Evolutionary conservation across 225 moss, liverwort and hornwort species (phyloP).

Genomic region (Physcomitrium patens): DNA sequence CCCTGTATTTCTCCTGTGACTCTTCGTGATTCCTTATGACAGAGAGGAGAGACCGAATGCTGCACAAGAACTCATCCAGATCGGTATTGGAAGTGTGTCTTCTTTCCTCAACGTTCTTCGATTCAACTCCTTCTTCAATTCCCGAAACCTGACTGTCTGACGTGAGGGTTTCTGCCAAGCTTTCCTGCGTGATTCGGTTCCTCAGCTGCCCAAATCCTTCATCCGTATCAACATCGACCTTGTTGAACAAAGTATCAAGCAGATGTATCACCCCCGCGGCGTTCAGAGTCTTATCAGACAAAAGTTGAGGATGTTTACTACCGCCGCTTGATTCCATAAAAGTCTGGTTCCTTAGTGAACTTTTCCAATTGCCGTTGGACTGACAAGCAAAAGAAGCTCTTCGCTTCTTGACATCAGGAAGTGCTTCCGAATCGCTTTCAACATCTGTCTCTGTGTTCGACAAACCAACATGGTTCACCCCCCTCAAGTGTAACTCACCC

Average conservation of each 20-base stretch:
- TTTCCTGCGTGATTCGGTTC: conserved; percentile 23
- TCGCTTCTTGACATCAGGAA: neutral
- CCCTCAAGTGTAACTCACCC: conserved; percentile 5
- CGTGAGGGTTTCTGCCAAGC: conserved; percentile 12
- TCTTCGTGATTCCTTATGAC: conserved; percentile 28
- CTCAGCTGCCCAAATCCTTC: conserved; percentile 17
- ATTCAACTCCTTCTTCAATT: conserved; percentile 29
- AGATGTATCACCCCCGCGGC: conserved; percentile 9
- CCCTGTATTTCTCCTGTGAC: conserved; percentile 14
- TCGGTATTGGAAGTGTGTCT: conserved; percentile 20
- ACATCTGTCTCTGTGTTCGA: conserved; percentile 13
- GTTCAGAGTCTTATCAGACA: conserved; percentile 23
- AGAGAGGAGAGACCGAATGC: conserved; percentile 29
- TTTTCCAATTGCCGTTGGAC: neutral
- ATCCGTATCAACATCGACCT: neutral
- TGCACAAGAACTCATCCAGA: conserved; percentile 22
- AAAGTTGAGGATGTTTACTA: neutral
- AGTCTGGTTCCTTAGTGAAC: neutral
- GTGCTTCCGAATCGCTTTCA: conserved; percentile 30
- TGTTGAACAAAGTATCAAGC: neutral
- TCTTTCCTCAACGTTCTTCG: conserved; percentile 8
- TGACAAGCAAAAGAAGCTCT: neutral
- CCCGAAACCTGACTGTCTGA: conserved; percentile 19
- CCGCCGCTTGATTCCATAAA: neutral
- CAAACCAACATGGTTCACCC: conserved; percentile 6